phyloP scores from a whole-genome alignment of 495 filamentous ascomycete species.

The Trichoderma virens region DNA sequence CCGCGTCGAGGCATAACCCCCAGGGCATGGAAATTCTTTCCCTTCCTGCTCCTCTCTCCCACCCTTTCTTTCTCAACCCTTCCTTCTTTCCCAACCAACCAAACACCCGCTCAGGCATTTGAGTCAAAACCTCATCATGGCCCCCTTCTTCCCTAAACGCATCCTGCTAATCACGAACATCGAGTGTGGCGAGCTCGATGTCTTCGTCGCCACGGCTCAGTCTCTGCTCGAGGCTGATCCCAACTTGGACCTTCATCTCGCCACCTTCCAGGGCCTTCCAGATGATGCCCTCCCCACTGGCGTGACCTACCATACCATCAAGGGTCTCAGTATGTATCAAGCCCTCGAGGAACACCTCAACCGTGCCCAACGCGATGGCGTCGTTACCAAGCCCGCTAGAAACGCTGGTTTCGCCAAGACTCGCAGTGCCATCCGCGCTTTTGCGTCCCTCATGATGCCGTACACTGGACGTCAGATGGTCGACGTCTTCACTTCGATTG shows the following conservation, averaged over 20 bases:
- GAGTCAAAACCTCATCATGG: not conserved
- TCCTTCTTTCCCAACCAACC: not conserved
- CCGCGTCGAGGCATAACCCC: too few relatives aligned
- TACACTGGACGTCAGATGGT: slow-evolving; percentile 9
- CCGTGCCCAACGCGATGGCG: not conserved
- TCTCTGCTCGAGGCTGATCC: slow-evolving; percentile 38
- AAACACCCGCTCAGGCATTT: not conserved
- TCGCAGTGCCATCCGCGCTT: not conserved
- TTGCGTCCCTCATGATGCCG: slow-evolving; percentile 13
- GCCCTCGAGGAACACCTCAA: not conserved
- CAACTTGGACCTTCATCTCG: slow-evolving; percentile 43
- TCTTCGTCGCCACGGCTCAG: slow-evolving; percentile 44
- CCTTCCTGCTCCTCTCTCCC: not conserved
- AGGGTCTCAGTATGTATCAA: not conserved
- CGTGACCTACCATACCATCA: not conserved
- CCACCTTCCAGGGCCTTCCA: slow-evolving; percentile 30
- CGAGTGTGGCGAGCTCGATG: slow-evolving; percentile 49
- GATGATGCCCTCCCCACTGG: slow-evolving; percentile 15
- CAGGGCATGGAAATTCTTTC: not conserved
- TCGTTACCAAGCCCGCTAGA: not conserved
- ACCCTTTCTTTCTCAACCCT: not conserved
- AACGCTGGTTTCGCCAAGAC: not conserved
- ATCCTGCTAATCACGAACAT: slow-evolving; percentile 49
- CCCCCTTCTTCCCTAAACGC: slow-evolving; percentile 9
- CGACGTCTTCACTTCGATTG: slow-evolving; percentile 16